Evolutionary conservation across 1,139 yeast species (phyloP), one percentile per base, ranked within the genome.

Genomic region (Yamadazyma siamensis): DNA sequence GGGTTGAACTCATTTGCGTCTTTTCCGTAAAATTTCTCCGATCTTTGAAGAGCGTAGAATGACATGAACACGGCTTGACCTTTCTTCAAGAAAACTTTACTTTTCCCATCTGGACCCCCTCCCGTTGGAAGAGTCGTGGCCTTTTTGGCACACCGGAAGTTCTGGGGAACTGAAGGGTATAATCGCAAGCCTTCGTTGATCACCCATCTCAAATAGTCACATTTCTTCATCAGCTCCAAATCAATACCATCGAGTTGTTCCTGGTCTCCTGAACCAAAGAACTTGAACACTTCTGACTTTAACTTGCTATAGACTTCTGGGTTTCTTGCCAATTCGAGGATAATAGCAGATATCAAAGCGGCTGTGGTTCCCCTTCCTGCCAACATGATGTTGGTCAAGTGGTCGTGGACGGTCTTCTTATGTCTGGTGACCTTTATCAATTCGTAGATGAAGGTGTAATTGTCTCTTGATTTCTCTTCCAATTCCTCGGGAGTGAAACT

Each of bases 321-420:
- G 39, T 65, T 56, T 31, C 68, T 51, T 4, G 70, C 66, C 30
- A 71, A 54, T 38, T 67, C 67, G 32, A 56, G 62, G 25, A 71
- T 50, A 11, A 58, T 41, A 43, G 63, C 68, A 3, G 73, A 60
- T 28, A 73, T 59, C 26, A 71, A 53, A 5, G 71, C 65, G 2
- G 77, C 73, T 4, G 79, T 73, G 28, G 79, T 72, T 43, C 69
- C 75, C 42, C 77, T 58, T 10, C 75, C 77, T 10, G 77, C 77
- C 18, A 71, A 52, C 43, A 72, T 53, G 35, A 72, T 63, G 39
- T 68, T 69, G 37, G 70, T 51, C 23, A 68, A 58, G 44, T 71
- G 75, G 41, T 70, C 75, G 19, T 73, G 65, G 39, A 72, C 56
- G n/a, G 59, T 53, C 21, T 44, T 50, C n/a, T 69, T 71, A 44